Percentiles rank a stretch among this genome's conserved stretches.
phyloP scores from a whole-genome alignment of 495 filamentous ascomycete genomes.

The Aspergillus cavernicola region DNA sequence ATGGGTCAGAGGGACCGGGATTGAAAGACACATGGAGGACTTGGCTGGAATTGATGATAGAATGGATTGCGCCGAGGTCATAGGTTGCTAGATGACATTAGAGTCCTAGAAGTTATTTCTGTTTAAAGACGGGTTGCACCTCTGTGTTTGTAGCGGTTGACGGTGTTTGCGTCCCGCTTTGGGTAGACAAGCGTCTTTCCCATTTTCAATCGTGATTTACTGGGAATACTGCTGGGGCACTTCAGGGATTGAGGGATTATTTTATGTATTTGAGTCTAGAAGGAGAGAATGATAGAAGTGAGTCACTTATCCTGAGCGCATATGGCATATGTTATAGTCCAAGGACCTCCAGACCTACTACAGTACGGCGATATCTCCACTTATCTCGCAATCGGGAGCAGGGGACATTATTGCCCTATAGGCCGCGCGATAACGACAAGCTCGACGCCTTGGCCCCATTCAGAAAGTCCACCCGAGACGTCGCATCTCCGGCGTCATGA shows the following conservation, averaged over 20 bases:
- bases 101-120: neutral
- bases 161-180: constrained; percentile 61
- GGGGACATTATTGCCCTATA: neutral
- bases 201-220: constrained; percentile 24
- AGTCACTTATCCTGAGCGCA: neutral
- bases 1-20: constrained; percentile 56
- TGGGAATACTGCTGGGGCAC: neutral
- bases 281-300: neutral
- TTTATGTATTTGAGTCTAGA: neutral
- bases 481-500: neutral
- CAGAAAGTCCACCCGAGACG: constrained; percentile 8
- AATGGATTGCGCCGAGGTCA: constrained; percentile 71
- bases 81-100: constrained; percentile 59
- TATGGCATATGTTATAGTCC: constrained; percentile 7
- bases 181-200: constrained; percentile 62
- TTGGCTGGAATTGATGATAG: constrained; percentile 70
- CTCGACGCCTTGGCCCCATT: constrained; percentile 1
- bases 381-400: neutral
- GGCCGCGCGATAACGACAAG: neutral
- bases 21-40: constrained; percentile 85
- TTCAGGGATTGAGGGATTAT: neutral
- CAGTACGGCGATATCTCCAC: no score
- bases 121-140: constrained; percentile 40
- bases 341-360: neutral
- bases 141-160: constrained; percentile 65